Evolutionary conservation across 371 early-diverging fungal species (phyloP).

Genomic region (Smittium mucronatum): DNA sequence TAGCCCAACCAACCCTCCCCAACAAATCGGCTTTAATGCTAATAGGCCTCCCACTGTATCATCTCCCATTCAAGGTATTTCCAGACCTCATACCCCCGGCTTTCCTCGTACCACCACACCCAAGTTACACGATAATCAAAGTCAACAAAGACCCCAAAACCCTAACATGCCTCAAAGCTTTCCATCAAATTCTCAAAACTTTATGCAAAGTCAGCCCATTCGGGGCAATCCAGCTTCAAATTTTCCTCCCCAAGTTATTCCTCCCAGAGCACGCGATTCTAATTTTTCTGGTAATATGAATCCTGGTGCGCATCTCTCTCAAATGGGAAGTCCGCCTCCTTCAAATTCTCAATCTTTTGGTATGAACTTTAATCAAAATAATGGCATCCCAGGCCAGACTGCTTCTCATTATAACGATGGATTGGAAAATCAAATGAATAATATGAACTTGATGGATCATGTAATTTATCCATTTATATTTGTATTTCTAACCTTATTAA

Average conservation of each 20-base stretch:
- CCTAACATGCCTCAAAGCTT: not conserved
- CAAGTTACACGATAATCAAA: not conserved
- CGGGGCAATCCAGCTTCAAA: not conserved
- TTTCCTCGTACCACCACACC: not conserved
- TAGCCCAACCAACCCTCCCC: not conserved
- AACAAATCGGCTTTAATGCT: too few species aligned
- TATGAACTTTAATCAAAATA: not conserved
- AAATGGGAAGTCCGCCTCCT: not conserved
- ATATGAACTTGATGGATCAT: not conserved
- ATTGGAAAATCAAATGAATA: not conserved
- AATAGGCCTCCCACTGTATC: not conserved
- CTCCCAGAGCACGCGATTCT: not conserved
- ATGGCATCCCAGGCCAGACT: not conserved
- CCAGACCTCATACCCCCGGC: not conserved
- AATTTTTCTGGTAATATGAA: not conserved
- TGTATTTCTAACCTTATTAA: not conserved
- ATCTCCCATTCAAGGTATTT: not conserved
- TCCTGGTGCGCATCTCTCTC: not conserved
- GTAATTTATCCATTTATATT: not conserved
- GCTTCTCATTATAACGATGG: not conserved
- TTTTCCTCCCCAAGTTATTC: not conserved
- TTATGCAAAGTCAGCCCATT: not conserved
- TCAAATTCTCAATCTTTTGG: not conserved
- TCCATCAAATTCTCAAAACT: not conserved
- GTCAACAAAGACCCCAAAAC: not conserved